Evolutionary conservation across 2,329 filamentous ascomycete genomes (phyloP), one percentile per base, ranked within the genome.

Genomic region (Colletotrichum simmondsii): DNA sequence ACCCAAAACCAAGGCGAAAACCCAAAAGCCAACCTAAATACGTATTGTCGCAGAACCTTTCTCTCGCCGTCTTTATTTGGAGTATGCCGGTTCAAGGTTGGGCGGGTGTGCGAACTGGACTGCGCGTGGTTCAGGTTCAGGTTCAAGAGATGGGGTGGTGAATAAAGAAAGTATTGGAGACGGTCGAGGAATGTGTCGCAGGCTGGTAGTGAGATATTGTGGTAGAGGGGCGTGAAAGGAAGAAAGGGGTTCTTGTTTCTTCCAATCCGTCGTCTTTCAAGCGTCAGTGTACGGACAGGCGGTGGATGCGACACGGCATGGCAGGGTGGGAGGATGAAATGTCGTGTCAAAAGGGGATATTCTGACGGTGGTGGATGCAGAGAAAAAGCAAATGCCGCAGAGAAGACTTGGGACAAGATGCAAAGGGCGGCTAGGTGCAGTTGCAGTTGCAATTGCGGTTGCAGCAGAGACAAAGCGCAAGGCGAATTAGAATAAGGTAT

Each of bases 301-400:
- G 26, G 60, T 35, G 22, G 19, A 49, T 70, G 56, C 19, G 66
- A 71, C 42, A 56, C 71, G 66, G 66, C 66, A 72, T 70, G 60
- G 26, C 66, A 72, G 66, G 61, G 71, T 59, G 65, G 32, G 30
- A 64, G 42, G 46, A 70, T n/a, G 46, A 49, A 49, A 69, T 24
- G 49, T 54, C 67, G 60, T 60, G 66, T 65, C 66, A 42, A 53
- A 70, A 35, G 59, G 71, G 35, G 22, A 70, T 65, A 65, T 52
- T 56, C 24, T 32, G 66, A 32, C 62, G 62, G 37, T 28, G 42
- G 60, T 22, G 66, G 66, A 65, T 65, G 66, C 49, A 71, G 28
- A 60, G 66, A 71, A 72, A 64, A 70, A 65, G 66, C 70, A 70
- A 72, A 70, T 65, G 70, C 60, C 54, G 70, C 60, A 72, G 66